Evolutionary conservation across 2,329 filamentous ascomycete genomes (phyloP).

Genomic region (Hymenoscyphus linearis): DNA sequence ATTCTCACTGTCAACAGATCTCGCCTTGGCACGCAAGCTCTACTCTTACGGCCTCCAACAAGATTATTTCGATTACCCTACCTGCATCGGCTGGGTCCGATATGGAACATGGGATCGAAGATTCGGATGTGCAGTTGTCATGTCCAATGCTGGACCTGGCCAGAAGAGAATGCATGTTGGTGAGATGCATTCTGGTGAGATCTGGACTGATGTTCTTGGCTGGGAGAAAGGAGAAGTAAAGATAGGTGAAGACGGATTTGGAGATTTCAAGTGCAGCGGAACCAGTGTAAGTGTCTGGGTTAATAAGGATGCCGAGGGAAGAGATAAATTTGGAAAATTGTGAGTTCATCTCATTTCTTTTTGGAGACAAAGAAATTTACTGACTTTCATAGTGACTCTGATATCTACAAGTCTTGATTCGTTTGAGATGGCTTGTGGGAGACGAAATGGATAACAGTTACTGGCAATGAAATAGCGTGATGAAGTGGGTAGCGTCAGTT

Average conservation of each 20-base stretch:
- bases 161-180: constrained; percentile 60
- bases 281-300: constrained; percentile 59
- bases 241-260: constrained; percentile 56
- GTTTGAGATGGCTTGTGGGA: neutral
- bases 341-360: constrained; percentile 12
- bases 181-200: constrained; percentile 49
- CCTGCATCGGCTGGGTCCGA: constrained; percentile 54
- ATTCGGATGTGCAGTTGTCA: constrained; percentile 49
- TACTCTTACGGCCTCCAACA: constrained; percentile 62
- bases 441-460: neutral
- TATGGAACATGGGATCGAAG: constrained; percentile 44
- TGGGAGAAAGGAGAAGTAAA: constrained; percentile 49
- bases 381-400: constrained; percentile 22
- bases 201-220: constrained; percentile 58
- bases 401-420: constrained; percentile 26
- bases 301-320: constrained; percentile 46
- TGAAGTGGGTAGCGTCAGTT: neutral
- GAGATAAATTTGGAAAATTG: constrained; percentile 40
- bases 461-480: neutral
- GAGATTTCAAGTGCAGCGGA: constrained; percentile 48
- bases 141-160: constrained; percentile 46
- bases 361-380: neutral
- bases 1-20: constrained; percentile 47
- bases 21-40: constrained; percentile 57
- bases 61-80: constrained; percentile 56